Evolutionary conservation across 108 stramenopile species (phyloP), one percentile per base, ranked within the genome.

Genomic region (Hondaea fermentalgiana): DNA sequence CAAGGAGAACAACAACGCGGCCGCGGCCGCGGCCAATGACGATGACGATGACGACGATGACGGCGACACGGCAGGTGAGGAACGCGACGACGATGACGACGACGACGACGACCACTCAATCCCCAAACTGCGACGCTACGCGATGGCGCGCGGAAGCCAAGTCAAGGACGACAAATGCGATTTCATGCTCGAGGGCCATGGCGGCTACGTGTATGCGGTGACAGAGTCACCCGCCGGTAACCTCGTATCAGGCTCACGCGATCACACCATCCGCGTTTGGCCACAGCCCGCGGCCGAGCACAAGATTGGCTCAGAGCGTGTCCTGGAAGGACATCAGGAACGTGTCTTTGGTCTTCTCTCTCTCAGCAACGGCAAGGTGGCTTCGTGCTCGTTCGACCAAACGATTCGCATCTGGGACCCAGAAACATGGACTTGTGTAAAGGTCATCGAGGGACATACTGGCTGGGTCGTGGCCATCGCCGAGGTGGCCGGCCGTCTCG

Each of bases 11-110:
- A 35, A 35, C 35, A 35, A 0, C 55, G 3, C 16, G 14, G 0
- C 55, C 55, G 3, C 16, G 14, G 0, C 55, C 55, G 55, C 64
- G 1, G 42, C 64, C 64, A 83, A 83, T 35, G 45, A 23, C 28
- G 76, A 83, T 23, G 76, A 53, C n/a, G 76, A 83, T 45, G 76
- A 83, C 76, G 76, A 83, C 76, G 76, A 83, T 45, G 76, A 47
- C 23, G 45, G 49, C 0, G 76, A 83, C 12, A 53, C 51, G n/a
- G 76, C 45, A 14, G 76, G 51, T 6, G 76, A 83, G 16, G 76
- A 83, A 12, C n/a, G 25, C 76, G 76, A 83, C n/a, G 76, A 47
- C 28, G 76, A 83, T 23, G 76, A 88, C 3, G 76, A 83, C n/a
- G 76, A 53, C 51, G 76, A 53, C 25, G 76, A 83, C 19, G 51